Conservation (phyloP, 116 monocot species). For the Dioscorea cayenensis region DNA sequence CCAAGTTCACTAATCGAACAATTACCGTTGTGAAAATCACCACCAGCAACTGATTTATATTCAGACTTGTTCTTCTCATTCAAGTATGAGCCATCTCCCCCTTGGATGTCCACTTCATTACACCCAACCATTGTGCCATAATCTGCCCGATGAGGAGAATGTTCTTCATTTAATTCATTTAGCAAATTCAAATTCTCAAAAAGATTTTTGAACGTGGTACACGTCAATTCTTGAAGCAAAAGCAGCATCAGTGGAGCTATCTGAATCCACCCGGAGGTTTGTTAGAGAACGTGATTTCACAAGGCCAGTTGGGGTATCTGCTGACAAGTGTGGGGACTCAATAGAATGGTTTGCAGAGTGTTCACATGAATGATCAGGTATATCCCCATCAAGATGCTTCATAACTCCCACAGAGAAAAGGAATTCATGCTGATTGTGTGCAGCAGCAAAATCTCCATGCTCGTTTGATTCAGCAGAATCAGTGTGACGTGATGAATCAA, state of each 20-base stretch:
- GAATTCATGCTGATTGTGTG: constrained; percentile 11
- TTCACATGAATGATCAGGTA: constrained; percentile 14
- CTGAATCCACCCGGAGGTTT: constrained; percentile 5
- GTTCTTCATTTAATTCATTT: constrained; percentile 9
- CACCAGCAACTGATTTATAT: constrained; percentile 10
- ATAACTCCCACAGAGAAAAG: constrained; percentile 26
- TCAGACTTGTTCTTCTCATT: constrained; percentile 3
- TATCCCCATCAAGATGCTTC: constrained; percentile 19
- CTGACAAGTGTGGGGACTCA: constrained; percentile 6
- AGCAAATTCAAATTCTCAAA: constrained; percentile 23
- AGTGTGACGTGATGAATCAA: constrained; percentile 5
- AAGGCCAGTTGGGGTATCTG: constrained; percentile 5
- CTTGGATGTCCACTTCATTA: constrained; percentile 10
- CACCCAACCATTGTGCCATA: constrained; percentile 1
- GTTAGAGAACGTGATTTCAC: constrained; percentile 34
- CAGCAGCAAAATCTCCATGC: constrained; percentile 10
- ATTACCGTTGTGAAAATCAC: constrained; percentile 6
- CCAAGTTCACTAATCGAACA: constrained; percentile 2
- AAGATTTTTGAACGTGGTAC: constrained; percentile 36
- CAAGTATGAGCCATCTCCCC: constrained; percentile 9
- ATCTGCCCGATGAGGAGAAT: constrained; percentile 1
- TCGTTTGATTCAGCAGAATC: constrained; percentile 8
- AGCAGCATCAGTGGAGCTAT: constrained; percentile 6
- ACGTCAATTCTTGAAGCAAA: not conserved
- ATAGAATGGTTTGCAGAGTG: constrained; percentile 9